Evolutionary conservation across 768 basidiomycete species (phyloP), one percentile per base, ranked within the genome.

Genomic region (Phylloporus scabripes): DNA sequence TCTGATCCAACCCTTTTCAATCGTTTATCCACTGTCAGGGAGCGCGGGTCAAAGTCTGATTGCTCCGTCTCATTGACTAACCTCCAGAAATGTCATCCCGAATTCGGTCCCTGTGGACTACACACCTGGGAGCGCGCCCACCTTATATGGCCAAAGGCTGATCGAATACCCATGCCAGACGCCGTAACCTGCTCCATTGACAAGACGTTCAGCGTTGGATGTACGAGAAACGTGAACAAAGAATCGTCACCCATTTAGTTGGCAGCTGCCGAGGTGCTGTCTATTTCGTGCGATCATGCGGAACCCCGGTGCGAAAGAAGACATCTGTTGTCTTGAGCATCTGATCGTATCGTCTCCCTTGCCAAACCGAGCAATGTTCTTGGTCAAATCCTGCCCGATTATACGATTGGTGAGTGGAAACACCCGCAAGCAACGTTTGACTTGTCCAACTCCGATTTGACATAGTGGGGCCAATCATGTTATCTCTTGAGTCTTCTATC

Each of bases 221-320:
- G 29, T 47, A 45, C 49, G 45, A 28, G 34, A 53, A 45, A 34
- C 28, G 26, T 24, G 33, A 24, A 52, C 51, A 53, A 51, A 49
- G 57, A 60, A 57, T 28, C 32, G 2, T 10, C 5, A 47, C 53
- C 0, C 15, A 48, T 55, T 54, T 50, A 36, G 62, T 17, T 42
- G 10, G 15, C 42, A 50, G 39, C 34, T 37, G 42, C 49, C 42
- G 18, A 29, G 34, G 20, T 39, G 26, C 11, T 23, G 12, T 37
- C 36, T 45, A 17, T 41, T 54, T 29, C 48, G 46, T 48, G 48
- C 43, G 50, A 62, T 20, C 38, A 40, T 24, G 20, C 52, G 40
- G 43, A 31, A 32, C 38, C 21, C 44, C 46, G 47, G 40, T 14
- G 26, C 23, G 11, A 32, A 11, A 38, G 36, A 20, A 39, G 17